Conservation (phyloP, 2,329 filamentous ascomycete species). For the Ophiosphaerella herpotricha region DNA sequence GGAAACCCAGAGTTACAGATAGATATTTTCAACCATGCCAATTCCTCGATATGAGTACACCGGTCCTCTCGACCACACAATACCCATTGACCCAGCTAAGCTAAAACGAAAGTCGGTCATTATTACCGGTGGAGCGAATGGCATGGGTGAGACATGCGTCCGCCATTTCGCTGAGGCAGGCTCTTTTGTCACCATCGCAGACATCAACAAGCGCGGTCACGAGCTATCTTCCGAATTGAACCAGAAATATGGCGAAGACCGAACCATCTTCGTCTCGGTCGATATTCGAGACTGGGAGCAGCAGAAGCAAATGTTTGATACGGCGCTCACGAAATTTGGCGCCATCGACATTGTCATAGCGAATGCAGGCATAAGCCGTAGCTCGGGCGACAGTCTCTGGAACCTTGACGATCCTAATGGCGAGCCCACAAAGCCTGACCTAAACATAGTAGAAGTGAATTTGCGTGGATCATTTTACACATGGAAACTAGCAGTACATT, state of each 20-base stretch:
- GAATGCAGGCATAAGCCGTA: slow-evolving; percentile 22
- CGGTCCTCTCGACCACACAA: slow-evolving; percentile 44
- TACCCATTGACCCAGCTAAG: slow-evolving; percentile 43
- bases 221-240: slow-evolving; percentile 38
- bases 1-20: neutral
- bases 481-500: slow-evolving; percentile 24
- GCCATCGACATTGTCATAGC: slow-evolving; percentile 44
- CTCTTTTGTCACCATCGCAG: slow-evolving; percentile 43
- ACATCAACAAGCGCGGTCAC: slow-evolving; percentile 32
- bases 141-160: slow-evolving; percentile 42
- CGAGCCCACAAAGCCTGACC: slow-evolving; percentile 18
- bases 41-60: slow-evolving; percentile 35
- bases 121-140: slow-evolving; percentile 54
- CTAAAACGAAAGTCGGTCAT: slow-evolving; percentile 54
- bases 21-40: slow-evolving; percentile 6
- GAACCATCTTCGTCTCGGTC: slow-evolving; percentile 19
- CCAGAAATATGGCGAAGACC: slow-evolving; percentile 18
- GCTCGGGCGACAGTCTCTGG: slow-evolving; percentile 53
- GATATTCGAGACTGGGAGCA: slow-evolving; percentile 26
- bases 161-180: slow-evolving; percentile 37
- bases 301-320: slow-evolving; percentile 20
- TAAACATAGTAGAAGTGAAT: slow-evolving; percentile 21
- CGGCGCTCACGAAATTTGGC: slow-evolving; percentile 10
- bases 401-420: slow-evolving; percentile 46
- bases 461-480: slow-evolving; percentile 21